phyloP scores from a whole-genome alignment of 106 monocot genomes.

The Alisma plantagoaquatica region DNA sequence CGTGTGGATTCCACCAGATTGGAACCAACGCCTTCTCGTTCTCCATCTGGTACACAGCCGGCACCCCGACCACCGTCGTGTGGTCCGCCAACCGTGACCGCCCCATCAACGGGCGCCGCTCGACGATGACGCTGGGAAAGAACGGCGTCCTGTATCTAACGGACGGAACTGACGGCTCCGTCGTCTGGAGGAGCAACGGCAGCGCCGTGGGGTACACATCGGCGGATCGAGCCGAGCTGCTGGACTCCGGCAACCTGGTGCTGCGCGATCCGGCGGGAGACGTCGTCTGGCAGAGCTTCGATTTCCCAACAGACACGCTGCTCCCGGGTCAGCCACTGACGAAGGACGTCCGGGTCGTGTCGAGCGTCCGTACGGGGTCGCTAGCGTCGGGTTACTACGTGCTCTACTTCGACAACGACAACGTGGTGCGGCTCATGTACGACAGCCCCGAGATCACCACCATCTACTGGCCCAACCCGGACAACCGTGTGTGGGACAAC shows the following conservation, averaged over 20 bases:
- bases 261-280: background rate
- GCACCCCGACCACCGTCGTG: conserved; percentile 5
- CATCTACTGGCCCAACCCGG: conserved; percentile 35
- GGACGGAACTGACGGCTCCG: conserved; percentile 16
- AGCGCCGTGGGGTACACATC: conserved; percentile 9
- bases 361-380: background rate
- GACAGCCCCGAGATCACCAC: conserved; percentile 24
- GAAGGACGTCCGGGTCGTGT: conserved; percentile 13
- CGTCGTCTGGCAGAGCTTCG: conserved; percentile 4
- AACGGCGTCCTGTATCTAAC: conserved; percentile 13
- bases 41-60: conserved; percentile 40
- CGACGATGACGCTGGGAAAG: conserved; percentile 7
- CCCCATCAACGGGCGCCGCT: conserved; percentile 27
- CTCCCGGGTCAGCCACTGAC: conserved; percentile 31
- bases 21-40: conserved; percentile 36
- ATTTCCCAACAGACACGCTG: conserved; percentile 15
- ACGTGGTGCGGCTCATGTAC: conserved; percentile 9
- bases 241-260: conserved; percentile 46
- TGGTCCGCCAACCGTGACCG: conserved; percentile 47
- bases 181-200: conserved; percentile 30
- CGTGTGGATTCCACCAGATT: conserved; percentile 28
- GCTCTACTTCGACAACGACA: conserved; percentile 11
- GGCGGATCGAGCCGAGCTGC: conserved; percentile 16
- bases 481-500: conserved; percentile 15
- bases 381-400: conserved; percentile 20